These are phyloP conservation scores for Xylaria sp. DNA, from an alignment of 2,329 filamentous ascomycete species.

Conservation along the genomic window DNA sequence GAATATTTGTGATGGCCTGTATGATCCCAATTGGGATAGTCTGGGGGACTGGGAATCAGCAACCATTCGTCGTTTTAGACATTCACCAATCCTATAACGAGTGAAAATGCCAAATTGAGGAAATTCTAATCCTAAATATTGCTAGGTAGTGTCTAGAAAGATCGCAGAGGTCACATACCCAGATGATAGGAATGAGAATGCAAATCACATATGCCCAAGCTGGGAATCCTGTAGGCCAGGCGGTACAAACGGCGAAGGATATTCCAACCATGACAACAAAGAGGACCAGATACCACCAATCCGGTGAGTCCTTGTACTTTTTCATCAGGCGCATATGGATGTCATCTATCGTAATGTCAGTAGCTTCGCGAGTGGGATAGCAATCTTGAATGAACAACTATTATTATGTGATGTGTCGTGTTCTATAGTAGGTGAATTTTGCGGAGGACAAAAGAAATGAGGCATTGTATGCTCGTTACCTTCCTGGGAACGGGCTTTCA, in stretches of 20 bases:
- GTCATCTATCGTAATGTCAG: constrained; percentile 45
- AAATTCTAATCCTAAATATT: background rate
- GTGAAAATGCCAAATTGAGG: background rate
- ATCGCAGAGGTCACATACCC: constrained; percentile 46
- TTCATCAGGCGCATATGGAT: constrained; percentile 71
- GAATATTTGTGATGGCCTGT: constrained; percentile 69
- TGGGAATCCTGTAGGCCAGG: constrained; percentile 67
- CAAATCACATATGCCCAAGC: constrained; percentile 68
- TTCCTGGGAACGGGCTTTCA: constrained; percentile 64
- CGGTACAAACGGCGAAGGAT: constrained; percentile 64
- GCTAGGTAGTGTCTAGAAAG: background rate
- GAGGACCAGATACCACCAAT: constrained; percentile 67
- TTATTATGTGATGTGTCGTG: background rate
- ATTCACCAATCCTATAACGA: background rate
- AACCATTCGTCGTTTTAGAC: background rate
- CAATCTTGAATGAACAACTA: background rate
- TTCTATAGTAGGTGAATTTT: background rate
- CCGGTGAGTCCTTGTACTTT: constrained; percentile 67
- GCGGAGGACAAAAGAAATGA: background rate
- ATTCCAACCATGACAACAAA: constrained; percentile 64
- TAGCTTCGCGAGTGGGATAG: background rate
- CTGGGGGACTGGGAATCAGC: constrained; percentile 11
- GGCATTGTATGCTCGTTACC: constrained; percentile 39
- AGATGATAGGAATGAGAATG: constrained; percentile 66
- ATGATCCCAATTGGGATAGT: constrained; percentile 59